Evolutionary conservation across 768 basidiomycete species (phyloP).

Genomic region (Boletus fagicola): DNA sequence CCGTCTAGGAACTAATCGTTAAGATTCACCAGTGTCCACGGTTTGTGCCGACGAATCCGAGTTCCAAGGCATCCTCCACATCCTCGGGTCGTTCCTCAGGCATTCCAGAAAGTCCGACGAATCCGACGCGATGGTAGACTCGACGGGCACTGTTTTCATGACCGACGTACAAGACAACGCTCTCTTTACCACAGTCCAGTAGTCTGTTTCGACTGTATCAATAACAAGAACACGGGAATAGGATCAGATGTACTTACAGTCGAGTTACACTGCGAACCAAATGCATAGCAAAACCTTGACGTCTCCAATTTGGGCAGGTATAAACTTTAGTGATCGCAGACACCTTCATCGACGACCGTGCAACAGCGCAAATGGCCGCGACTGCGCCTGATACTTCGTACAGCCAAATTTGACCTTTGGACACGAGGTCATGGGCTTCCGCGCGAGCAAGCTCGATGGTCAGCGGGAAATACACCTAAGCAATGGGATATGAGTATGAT

Average conservation of each 20-base stretch:
- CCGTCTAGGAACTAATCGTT: neutral
- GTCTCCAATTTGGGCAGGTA: slow-evolving; percentile 45
- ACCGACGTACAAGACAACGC: slow-evolving; percentile 55
- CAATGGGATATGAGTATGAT: slow-evolving; percentile 4
- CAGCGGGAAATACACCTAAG: slow-evolving; percentile 48
- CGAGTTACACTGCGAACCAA: slow-evolving; percentile 48
- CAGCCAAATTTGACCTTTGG: slow-evolving; percentile 51
- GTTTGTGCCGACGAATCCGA: slow-evolving; percentile 47
- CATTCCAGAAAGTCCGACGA: slow-evolving; percentile 43
- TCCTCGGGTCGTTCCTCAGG: slow-evolving; percentile 34
- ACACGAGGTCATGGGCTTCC: slow-evolving; percentile 49
- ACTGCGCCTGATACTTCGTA: slow-evolving; percentile 43
- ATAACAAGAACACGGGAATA: neutral
- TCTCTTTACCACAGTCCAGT: slow-evolving; percentile 43
- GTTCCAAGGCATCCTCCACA: slow-evolving; percentile 50
- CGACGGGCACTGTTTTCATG: slow-evolving; percentile 48
- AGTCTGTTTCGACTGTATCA: slow-evolving; percentile 29
- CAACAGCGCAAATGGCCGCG: slow-evolving; percentile 54
- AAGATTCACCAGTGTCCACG: slow-evolving; percentile 52
- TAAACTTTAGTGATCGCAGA: slow-evolving; percentile 60
- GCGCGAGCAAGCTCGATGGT: slow-evolving; percentile 36
- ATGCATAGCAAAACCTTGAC: slow-evolving; percentile 49
- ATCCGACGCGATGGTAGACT: slow-evolving; percentile 56
- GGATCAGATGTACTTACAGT: slow-evolving; percentile 32
- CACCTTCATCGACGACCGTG: slow-evolving; percentile 48